Base-by-base conservation (phyloP, 139 green algal species). In the Chlamydomonas schloesseri region DNA sequence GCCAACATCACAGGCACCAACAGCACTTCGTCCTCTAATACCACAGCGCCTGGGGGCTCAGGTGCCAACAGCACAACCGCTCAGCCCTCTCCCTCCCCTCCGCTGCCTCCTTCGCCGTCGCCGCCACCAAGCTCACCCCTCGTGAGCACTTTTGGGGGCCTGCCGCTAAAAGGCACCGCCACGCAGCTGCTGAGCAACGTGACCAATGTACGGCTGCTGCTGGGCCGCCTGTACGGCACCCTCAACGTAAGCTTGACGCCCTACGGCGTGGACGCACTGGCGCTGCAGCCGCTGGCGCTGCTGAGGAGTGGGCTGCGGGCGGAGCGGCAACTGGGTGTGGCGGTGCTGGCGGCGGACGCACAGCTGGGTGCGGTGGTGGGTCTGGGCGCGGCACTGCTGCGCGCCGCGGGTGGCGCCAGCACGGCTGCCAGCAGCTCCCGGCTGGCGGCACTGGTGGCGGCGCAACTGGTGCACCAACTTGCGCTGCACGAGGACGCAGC, bases 301-400 rank as follows among this genome's bases (percentile, higher is more conserved):
- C 29, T 85, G 47, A 21, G 33, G 5, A 85, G 64, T 50, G 33
- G 31, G n/a, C 17, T 33, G 6, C 13, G 24, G 0, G 46, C 21
- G 18, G 55, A 24, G 9, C 65, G 79, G 8, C 57, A 5, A 0
- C 67, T 85, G 47, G 79, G 46, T 23, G 79, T 85, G 67, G 79
- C 79, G n/a, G 15, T 76, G 8, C 47, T 85, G 11, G 65, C 79
- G 47, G 79, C 67, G 21, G 79, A 85, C 23, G 24, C 36, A 23
- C 70, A 75, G 70, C 36, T 57, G 24, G 9, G 68, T 13, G 78
- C 78, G 4, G 17, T 84, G 42, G 28, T 47, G 28, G 46, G 10
- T 26, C 31, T 84, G 42, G 78, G 78, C n/a, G 37, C 46, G 15
- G 78, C 78, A n/a, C 62, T 84, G 28, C 78, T 84, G 42, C 53